Evolutionary conservation across 805 yeast genomes (phyloP).

Genomic region (Yamadazyma paraphyllophila): DNA sequence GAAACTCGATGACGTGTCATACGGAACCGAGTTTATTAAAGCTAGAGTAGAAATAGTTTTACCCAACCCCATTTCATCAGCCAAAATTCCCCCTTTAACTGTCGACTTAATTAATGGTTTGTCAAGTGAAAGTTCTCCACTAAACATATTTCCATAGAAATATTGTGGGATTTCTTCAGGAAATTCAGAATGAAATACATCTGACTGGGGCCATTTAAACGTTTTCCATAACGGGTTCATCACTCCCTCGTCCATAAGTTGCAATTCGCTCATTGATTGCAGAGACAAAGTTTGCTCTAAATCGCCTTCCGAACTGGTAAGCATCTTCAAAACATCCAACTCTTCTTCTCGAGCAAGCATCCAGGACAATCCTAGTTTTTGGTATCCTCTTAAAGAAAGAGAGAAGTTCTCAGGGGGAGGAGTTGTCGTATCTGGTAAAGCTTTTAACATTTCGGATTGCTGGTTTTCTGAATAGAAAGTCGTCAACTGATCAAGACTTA

Average conservation of each 20-base stretch:
- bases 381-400: slow-evolving; percentile 68
- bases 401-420: slow-evolving; percentile 48
- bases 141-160: slow-evolving; percentile 76
- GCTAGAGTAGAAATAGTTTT: slow-evolving; percentile 85
- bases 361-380: slow-evolving; percentile 85
- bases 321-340: slow-evolving; percentile 40
- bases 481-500: slow-evolving; percentile 70
- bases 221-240: slow-evolving; percentile 87
- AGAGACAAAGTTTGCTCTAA: slow-evolving; percentile 17
- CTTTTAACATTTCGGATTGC: slow-evolving; percentile 51
- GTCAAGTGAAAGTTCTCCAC: slow-evolving; percentile 71
- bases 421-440: slow-evolving; percentile 63
- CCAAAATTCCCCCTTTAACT: slow-evolving; percentile 80
- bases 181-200: background rate
- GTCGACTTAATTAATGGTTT: slow-evolving; percentile 63
- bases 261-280: slow-evolving; percentile 4
- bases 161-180: slow-evolving; percentile 12
- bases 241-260: slow-evolving; percentile 44
- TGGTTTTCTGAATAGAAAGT: slow-evolving; percentile 74
- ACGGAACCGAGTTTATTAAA: slow-evolving; percentile 62
- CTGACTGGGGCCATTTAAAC: slow-evolving; percentile 64
- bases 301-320: slow-evolving; percentile 16
- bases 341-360: slow-evolving; percentile 80
- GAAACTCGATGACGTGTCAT: slow-evolving; percentile 32
- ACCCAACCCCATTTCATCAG: slow-evolving; percentile 97